Evolutionary conservation across 768 basidiomycete genomes (phyloP).

Genomic region (Leccinellum albellum): DNA sequence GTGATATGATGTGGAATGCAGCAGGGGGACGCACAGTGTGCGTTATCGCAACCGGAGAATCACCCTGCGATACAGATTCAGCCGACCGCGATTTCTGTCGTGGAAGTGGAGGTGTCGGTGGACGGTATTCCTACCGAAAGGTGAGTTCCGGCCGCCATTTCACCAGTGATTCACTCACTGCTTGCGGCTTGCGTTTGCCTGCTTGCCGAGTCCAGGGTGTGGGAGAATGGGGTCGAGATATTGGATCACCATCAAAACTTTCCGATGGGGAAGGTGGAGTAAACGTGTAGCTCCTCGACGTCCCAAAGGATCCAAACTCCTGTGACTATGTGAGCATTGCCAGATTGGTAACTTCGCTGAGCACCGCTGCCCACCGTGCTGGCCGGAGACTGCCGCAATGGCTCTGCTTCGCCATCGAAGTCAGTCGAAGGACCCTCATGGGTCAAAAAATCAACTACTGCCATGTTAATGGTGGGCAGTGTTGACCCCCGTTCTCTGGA

Average conservation of each 20-base stretch:
- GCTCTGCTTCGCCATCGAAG: conserved; percentile 23
- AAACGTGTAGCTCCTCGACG: conserved; percentile 28
- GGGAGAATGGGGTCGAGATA: conserved; percentile 34
- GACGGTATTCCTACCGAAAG: conserved; percentile 45
- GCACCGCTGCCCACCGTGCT: conserved; percentile 31
- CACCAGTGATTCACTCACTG: conserved; percentile 16
- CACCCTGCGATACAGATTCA: conserved; percentile 29
- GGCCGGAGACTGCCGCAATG: conserved; percentile 32
- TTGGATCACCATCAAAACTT: conserved; percentile 32
- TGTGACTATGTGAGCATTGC: conserved; percentile 28
- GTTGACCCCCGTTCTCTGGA: conserved; percentile 30
- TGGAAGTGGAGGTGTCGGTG: conserved; percentile 54
- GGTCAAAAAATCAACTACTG: conserved; percentile 29
- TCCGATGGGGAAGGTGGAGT: conserved; percentile 34
- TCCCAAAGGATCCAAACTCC: conserved; percentile 34
- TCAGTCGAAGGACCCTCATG: conserved; percentile 25
- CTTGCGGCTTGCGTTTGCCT: conserved; percentile 26
- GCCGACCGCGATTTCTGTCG: conserved; percentile 34
- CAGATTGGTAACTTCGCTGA: conserved; percentile 24
- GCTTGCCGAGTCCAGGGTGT: conserved; percentile 31
- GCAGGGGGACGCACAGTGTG: conserved; percentile 19
- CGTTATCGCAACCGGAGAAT: conserved; percentile 28
- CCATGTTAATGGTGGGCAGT: conserved; percentile 32
- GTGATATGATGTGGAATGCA: conserved; percentile 1
- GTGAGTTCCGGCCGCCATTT: conserved; percentile 1